Conservation (phyloP, 306 rosid species). For the Argentina anserina region DNA sequence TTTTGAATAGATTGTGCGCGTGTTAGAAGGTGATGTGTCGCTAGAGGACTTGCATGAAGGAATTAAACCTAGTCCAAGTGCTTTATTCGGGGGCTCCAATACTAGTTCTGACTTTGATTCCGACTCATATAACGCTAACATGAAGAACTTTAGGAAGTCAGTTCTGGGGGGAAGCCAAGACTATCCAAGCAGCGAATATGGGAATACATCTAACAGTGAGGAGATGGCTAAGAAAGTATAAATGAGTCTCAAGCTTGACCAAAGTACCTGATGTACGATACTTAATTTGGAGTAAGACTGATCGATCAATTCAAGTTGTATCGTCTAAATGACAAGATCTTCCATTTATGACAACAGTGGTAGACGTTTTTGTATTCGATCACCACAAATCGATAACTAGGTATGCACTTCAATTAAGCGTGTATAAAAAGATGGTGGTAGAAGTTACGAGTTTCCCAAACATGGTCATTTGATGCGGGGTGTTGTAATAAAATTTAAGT, state of each 20-base stretch:
- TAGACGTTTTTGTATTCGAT: neutral
- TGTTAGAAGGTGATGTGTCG: conserved; percentile 74
- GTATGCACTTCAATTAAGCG: neutral
- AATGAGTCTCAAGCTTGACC: neutral
- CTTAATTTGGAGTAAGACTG: neutral
- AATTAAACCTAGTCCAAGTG: conserved; percentile 45
- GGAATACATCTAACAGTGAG: conserved; percentile 49
- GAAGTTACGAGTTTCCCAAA: neutral
- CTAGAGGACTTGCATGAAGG: conserved; percentile 54
- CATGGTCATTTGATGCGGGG: neutral
- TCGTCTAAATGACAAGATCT: neutral
- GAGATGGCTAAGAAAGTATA: conserved; percentile 12
- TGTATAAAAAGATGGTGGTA: neutral
- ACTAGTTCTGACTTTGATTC: conserved; percentile 40
- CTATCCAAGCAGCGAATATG: conserved; percentile 53
- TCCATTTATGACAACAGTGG: neutral
- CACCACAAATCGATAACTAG: neutral
- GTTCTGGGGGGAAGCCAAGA: conserved; percentile 32
- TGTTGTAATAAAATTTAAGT: neutral
- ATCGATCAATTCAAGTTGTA: neutral
- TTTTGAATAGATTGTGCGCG: conserved; percentile 55
- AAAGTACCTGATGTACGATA: neutral
- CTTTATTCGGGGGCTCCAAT: conserved; percentile 9
- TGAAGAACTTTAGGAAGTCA: conserved; percentile 51
- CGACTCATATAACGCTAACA: conserved; percentile 43